A percentile compares a stretch with the other conserved stretches of the same genome.
phyloP scores from a whole-genome alignment of 2,329 filamentous ascomycete genomes.

The Verticillium longisporum region DNA sequence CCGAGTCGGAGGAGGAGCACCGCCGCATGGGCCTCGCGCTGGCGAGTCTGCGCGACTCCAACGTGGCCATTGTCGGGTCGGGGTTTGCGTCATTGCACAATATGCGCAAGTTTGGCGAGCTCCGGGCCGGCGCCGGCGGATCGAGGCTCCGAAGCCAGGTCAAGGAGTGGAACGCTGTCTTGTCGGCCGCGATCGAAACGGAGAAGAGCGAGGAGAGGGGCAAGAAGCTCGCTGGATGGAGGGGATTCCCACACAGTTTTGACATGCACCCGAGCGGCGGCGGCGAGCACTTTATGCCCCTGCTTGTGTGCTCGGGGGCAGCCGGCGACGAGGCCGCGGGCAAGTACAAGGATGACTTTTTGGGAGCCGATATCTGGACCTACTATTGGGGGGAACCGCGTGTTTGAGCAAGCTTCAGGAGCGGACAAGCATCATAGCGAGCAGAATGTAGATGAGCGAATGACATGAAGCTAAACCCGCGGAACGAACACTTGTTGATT shows the following conservation, averaged over 20 bases:
- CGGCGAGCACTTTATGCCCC: constrained; percentile 53
- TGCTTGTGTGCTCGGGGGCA: constrained; percentile 49
- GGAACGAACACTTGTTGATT: not conserved
- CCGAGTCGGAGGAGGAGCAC: constrained; percentile 41
- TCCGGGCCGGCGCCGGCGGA: constrained; percentile 16
- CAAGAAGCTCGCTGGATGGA: constrained; percentile 36
- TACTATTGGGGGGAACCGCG: constrained; percentile 44
- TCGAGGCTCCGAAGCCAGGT: constrained; percentile 18
- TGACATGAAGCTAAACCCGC: not conserved
- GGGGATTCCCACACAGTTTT: constrained; percentile 37
- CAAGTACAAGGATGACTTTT: constrained; percentile 40
- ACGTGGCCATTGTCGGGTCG: constrained; percentile 53
- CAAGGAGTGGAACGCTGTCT: constrained; percentile 36
- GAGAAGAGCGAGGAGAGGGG: constrained; percentile 26
- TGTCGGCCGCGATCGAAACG: constrained; percentile 32
- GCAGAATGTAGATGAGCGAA: not conserved
- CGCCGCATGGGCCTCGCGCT: constrained; percentile 48
- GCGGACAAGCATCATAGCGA: not conserved
- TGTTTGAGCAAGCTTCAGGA: not conserved
- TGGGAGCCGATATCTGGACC: constrained; percentile 43
- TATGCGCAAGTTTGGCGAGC: constrained; percentile 35
- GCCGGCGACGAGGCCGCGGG: constrained; percentile 36
- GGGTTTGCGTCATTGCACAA: constrained; percentile 55
- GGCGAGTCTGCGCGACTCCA: constrained; percentile 37
- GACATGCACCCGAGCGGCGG: constrained; percentile 46